Conservation (phyloP, 2,329 filamentous ascomycete species). For the Cordyceps tenuipes region DNA sequence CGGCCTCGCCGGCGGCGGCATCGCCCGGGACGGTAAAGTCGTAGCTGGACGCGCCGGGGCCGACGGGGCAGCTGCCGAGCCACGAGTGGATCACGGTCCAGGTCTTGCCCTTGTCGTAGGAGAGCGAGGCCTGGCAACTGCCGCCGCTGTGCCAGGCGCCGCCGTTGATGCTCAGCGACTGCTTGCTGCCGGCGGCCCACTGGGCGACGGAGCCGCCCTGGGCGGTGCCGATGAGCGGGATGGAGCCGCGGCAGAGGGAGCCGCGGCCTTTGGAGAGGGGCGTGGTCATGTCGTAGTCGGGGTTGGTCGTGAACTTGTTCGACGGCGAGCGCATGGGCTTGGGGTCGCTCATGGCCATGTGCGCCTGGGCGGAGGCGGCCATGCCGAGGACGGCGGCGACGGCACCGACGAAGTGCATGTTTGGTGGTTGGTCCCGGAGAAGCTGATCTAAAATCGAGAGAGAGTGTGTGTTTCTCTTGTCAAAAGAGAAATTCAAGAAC, state of each 20-base stretch:
- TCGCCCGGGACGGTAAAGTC: conserved; percentile 59
- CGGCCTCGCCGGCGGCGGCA: conserved; percentile 49
- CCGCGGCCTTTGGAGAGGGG: conserved; percentile 57
- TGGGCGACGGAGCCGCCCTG: conserved; percentile 47
- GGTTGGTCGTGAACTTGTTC: conserved; percentile 36
- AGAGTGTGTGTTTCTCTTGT: not conserved
- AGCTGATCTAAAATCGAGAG: not conserved
- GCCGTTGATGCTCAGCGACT: conserved; percentile 57
- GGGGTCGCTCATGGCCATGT: conserved; percentile 49
- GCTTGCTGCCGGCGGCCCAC: conserved; percentile 53
- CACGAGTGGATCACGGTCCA: conserved; percentile 61
- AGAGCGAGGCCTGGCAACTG: conserved; percentile 68
- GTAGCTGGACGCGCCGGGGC: conserved; percentile 39
- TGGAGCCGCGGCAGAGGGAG: conserved; percentile 68
- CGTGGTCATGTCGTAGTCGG: conserved; percentile 65
- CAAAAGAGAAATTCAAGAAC: not conserved
- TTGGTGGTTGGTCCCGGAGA: conserved; percentile 12
- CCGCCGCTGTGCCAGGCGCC: conserved; percentile 59
- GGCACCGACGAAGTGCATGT: conserved; percentile 16
- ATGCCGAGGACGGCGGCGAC: conserved; percentile 34
- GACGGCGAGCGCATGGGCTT: conserved; percentile 48
- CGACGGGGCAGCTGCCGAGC: conserved; percentile 44
- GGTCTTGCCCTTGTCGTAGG: conserved; percentile 60
- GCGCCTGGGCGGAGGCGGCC: conserved; percentile 37
- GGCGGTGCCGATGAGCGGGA: conserved; percentile 38